Percentiles rank a stretch among this genome's conserved stretches.
Evolutionary conservation across 768 basidiomycete genomes (phyloP).

Genomic region (Tylopilus intermedius): DNA sequence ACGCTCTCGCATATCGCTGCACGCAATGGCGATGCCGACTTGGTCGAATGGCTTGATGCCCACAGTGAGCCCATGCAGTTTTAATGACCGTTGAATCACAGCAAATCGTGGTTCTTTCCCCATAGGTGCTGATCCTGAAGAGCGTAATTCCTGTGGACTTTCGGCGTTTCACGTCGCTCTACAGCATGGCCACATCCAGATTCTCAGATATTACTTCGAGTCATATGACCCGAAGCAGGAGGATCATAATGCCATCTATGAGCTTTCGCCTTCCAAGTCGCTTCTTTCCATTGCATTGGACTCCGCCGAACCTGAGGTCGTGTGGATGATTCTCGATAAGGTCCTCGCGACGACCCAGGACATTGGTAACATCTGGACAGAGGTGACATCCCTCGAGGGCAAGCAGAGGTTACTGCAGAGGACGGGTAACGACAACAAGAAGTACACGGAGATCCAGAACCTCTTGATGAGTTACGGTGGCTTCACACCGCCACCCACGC

Average conservation of each 20-base stretch:
- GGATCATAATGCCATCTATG: slow-evolving; percentile 50
- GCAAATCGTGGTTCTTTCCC: slow-evolving; percentile 15
- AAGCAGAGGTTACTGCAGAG: slow-evolving; percentile 23
- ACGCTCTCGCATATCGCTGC: slow-evolving; percentile 69
- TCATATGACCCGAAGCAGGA: slow-evolving; percentile 50
- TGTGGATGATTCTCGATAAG: slow-evolving; percentile 60
- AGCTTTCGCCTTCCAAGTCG: slow-evolving; percentile 34
- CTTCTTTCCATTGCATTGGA: slow-evolving; percentile 54
- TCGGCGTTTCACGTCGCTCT: slow-evolving; percentile 69
- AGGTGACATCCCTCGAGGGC: slow-evolving; percentile 37
- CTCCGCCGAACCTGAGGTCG: slow-evolving; percentile 57
- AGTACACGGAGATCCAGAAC: slow-evolving; percentile 47
- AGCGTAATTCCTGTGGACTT: slow-evolving; percentile 51
- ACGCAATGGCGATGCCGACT: slow-evolving; percentile 46
- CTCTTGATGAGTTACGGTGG: slow-evolving; percentile 49
- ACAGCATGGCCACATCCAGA: slow-evolving; percentile 43
- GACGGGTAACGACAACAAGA: slow-evolving; percentile 26
- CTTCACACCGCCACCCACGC: slow-evolving; percentile 43
- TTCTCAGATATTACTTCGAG: slow-evolving; percentile 60
- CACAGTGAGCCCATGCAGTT: slow-evolving; percentile 49
- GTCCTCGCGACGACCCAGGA: slow-evolving; percentile 47
- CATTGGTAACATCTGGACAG: slow-evolving; percentile 48
- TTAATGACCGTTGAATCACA: slow-evolving; percentile 23
- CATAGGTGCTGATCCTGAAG: slow-evolving; percentile 69
- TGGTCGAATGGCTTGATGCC: slow-evolving; percentile 66